Base-by-base conservation (phyloP, 164 flowering plant genomes). In the Taxillus chinensis region DNA sequence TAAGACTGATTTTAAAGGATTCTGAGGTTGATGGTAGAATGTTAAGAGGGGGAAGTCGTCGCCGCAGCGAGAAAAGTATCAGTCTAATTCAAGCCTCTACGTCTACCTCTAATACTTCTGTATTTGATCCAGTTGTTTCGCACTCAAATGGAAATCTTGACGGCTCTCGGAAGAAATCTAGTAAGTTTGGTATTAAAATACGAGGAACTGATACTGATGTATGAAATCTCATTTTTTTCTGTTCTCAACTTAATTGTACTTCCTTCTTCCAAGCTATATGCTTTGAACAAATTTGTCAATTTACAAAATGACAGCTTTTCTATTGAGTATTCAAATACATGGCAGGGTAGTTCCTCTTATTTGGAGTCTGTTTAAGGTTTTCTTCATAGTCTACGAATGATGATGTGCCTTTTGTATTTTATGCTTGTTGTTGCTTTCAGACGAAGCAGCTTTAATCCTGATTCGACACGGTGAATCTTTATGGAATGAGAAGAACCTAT, bases 401-500 rank as follows among this genome's bases (percentile, higher is more conserved):
- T 48, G 51, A 48, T 11, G 3, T 43, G 9, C 13, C 51, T 48
- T 27, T 48, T 3, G 51, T 48, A 48, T 3, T 7, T 8, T 48
- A 7, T 48, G 13, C 51, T 7, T 48, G 9, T 48, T 48, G 27
- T 38, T 41, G 16, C 17, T 55, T 45, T 62, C 79, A 93, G 99
- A 63, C 70, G 99, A 93, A 78, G 87, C 84, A 63, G 88, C 99
- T 57, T 62, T 93, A 71, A 84, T 93, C 69, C 73, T 93, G 70
- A 81, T 90, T 57, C 77, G 99, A 55, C 97, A 90, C 74, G 99
- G 99, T 16, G 99, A 90, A 77, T 93, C 99, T 16, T 69, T 93
- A 64, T 93, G 99, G 99, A 93, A 93, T 73, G 95, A 84, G 69
- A 90, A 88, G 76, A 93, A 93, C 70, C 75, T 93, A 27, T 93